Conservation (phyloP, 2,329 filamentous ascomycete genomes). For the Sporothrix globosa region DNA sequence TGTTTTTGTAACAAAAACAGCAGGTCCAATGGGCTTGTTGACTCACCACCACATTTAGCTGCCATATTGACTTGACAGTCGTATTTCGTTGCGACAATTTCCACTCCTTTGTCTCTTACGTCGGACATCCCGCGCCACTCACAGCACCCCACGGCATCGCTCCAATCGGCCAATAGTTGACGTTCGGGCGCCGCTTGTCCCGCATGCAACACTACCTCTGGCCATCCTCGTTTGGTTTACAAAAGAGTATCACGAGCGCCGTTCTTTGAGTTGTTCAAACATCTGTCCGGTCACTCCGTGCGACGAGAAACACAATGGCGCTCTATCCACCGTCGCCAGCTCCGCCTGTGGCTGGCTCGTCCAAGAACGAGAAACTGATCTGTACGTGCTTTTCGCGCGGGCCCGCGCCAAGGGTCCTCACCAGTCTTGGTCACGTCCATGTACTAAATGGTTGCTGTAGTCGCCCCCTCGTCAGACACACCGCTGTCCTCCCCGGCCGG, state of each 20-base stretch:
- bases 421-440: background rate
- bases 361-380: conserved; percentile 34
- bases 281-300: background rate
- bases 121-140: background rate
- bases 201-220: conserved; percentile 8
- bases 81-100: background rate
- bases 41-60: conserved; percentile 16
- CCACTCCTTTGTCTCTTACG: background rate
- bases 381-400: conserved; percentile 26
- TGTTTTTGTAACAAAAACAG: background rate
- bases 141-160: conserved; percentile 1
- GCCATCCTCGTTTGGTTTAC: background rate
- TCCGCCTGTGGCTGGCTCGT: conserved; percentile 18
- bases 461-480: conserved; percentile 35
- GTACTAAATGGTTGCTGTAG: conserved; percentile 41
- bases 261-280: background rate
- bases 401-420: background rate
- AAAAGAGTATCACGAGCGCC: background rate
- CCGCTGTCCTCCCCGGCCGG: conserved; percentile 18
- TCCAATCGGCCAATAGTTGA: background rate
- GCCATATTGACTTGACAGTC: background rate
- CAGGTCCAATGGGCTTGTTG: conserved; percentile 11
- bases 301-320: conserved; percentile 30
- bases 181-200: too few relatives aligned
- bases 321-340: conserved; percentile 31